Evolutionary conservation across 768 basidiomycete species (phyloP), one percentile per base, ranked within the genome.

Genomic region (Neoboletus brunneissimus): DNA sequence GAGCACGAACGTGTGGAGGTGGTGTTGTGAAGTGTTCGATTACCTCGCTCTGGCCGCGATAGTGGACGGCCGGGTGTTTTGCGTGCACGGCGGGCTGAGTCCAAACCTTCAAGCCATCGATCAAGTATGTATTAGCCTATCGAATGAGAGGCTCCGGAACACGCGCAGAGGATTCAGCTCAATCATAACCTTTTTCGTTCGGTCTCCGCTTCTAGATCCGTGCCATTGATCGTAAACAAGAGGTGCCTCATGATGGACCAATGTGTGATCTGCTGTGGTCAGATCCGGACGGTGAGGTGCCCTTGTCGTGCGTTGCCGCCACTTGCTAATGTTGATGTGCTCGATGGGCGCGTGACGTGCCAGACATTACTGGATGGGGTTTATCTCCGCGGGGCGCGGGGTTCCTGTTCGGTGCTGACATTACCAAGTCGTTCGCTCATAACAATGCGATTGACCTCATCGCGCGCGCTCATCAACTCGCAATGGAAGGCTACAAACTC

Each of bases 191-290:
- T 69, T 62, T 62, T 61, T 55, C 29, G 53, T 59, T 53, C 38
- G 53, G 50, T 54, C 55, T 51, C 62, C 58, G 52, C 35, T 45
- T 57, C 51, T 70, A 91, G 94, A 98, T 98, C 64, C 89, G 96
- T 49, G 81, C 87, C 37, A 96, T 98, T 64, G 95, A 98, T 77
- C 77, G 96, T 34, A 94, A 95, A 72, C 94, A 96, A 72, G 96
- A 98, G 69, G 96, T 98, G 23, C 96, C 96, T 27, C 96, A 98
- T 71, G 96, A 98, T 68, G 96, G 96, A 13, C 87, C 94, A 9
- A 98, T 98, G 96, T 98, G 96, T 67, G 96, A 98, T 74, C 78
- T 98, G 2, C 78, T 98, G n/a, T 98, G 96, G 96, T 97, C 95
- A 56, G 96, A 98, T 77, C 96, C 96, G 44, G 96, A 98, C 72